phyloP scores from a whole-genome alignment of 257 asterid genomes.

The Solanum chmielewskii region DNA sequence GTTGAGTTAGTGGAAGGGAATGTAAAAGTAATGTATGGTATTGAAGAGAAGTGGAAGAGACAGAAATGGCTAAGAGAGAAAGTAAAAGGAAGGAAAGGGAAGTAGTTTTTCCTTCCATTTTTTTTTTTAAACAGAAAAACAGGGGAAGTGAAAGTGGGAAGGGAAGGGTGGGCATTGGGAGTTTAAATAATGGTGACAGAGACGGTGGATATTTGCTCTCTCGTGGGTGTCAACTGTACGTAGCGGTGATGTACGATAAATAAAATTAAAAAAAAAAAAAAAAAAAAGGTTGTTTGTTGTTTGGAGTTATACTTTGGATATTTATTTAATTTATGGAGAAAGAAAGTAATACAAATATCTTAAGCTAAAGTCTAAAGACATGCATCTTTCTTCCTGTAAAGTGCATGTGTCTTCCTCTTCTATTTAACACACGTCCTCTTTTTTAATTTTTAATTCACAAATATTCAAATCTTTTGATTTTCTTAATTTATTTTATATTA shows the following conservation, averaged over 20 bases:
- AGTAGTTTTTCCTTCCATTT: neutral
- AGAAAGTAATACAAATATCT: neutral
- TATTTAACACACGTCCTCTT: neutral
- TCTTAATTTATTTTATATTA: too few species aligned
- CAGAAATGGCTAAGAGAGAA: neutral
- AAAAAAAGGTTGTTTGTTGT: neutral
- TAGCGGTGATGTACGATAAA: neutral
- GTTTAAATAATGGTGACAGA: neutral
- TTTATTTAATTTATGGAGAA: neutral
- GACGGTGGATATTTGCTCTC: neutral
- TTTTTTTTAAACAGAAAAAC: neutral
- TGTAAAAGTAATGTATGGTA: constrained; percentile 29
- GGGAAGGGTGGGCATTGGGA: neutral
- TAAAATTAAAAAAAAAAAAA: neutral
- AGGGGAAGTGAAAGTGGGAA: neutral
- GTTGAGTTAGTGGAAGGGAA: constrained; percentile 50
- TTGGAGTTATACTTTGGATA: neutral
- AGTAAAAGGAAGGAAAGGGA: neutral
- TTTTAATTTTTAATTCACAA: too few species aligned
- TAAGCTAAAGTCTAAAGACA: neutral
- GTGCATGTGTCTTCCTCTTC: neutral
- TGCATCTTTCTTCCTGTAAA: neutral
- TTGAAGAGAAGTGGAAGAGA: constrained; percentile 12
- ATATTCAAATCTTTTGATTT: too few species aligned
- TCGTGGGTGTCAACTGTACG: neutral